These are phyloP conservation scores for Hymenoscyphus albidus DNA, from an alignment of 2,329 filamentous ascomycete genomes.

Conservation along the genomic window DNA sequence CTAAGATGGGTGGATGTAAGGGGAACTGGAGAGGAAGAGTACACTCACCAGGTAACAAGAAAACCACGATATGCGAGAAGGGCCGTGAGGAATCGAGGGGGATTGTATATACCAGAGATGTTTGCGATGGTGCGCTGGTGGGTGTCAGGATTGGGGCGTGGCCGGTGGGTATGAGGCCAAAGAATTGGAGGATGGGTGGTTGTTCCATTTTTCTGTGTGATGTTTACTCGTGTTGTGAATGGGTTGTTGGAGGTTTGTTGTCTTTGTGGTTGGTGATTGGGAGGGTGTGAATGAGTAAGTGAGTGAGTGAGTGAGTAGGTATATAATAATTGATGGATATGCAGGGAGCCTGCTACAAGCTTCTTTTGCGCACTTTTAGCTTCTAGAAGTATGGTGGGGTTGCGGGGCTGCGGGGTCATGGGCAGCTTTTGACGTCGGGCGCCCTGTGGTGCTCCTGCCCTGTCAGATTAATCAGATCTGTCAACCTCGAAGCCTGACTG, in stretches of 20 bases:
- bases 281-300: neutral
- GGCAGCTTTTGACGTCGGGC: neutral
- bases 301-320: neutral
- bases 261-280: neutral
- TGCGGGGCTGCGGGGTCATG: neutral
- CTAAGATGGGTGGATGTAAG: too few relatives aligned
- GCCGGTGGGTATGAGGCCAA: constrained; percentile 50
- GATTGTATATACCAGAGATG: constrained; percentile 54
- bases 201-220: constrained; percentile 2
- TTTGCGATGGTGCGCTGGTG: constrained; percentile 48
- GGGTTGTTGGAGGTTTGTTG: neutral
- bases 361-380: neutral
- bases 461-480: too few relatives aligned
- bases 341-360: neutral
- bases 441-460: neutral
- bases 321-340: neutral
- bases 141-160: constrained; percentile 54
- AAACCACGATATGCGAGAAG: constrained; percentile 83
- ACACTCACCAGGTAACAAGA: constrained; percentile 75
- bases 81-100: constrained; percentile 41
- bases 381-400: constrained; percentile 5
- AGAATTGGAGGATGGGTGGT: constrained; percentile 27
- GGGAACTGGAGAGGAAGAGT: too few relatives aligned
- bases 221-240: neutral
- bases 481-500: neutral